Base-by-base conservation (phyloP, 345 rosid genomes). In the Eucalyptus melliodora region DNA sequence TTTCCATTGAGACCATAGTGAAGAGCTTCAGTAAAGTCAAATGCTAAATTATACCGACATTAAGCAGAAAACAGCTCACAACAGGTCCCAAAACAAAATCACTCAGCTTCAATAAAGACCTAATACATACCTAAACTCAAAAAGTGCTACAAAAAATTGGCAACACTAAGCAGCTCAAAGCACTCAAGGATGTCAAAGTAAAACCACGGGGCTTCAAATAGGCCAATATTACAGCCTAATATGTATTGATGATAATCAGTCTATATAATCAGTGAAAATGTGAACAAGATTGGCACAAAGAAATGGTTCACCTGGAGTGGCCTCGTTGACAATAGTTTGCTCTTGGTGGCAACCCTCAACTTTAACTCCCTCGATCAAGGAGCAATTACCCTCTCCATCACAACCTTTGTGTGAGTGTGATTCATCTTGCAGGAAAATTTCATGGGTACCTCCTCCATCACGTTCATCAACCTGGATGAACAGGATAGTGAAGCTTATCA, bases 391-490 rank as follows among this genome's bases (percentile, higher is more conserved):
- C 49, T 89, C 27, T 40, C 69, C 86, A 50, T 89, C 37, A 86
- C 30, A 31, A 88, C 50, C 47, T 23, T 53, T 53, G 88, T 90
- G 88, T 10, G 53, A 72, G 62, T 83, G 65, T 21, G 88, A 88
- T 67, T 91, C 92, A 65, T 89, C 91, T 88, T 89, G 92, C 87
- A 85, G 86, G 89, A 88, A 69, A 90, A 91, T 89, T 92, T 87
- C 92, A 88, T 62, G 19, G 87, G 49, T 86, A 91, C 27, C 67
- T 88, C 53, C 93, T 87, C 86, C 65, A 89, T 81, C 83, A 49
- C 90, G 47, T 42, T 89, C 94, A 60, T 91, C 85, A 56, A 72
- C 91, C 94, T 92, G 87, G 67, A 42, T 45, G 17, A 51, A 55
- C 50, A 56, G 49, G 60, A 62, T 34, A 56, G 45, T 17, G 67